Conservation (phyloP, 257 asterid species). For the Solanum sejunctum region DNA sequence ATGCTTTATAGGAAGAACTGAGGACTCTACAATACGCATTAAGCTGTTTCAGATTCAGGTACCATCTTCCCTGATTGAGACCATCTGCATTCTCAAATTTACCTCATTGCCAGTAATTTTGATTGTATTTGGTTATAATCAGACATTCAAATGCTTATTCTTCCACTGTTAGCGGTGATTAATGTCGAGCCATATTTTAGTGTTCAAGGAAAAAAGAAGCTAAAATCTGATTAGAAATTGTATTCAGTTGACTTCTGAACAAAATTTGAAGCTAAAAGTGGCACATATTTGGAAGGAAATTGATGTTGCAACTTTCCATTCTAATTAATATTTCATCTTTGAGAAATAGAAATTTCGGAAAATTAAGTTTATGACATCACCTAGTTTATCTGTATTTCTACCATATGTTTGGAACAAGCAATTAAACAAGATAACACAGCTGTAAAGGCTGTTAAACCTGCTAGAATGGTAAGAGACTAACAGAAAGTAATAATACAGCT, state of each 20-base stretch:
- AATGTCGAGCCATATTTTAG: background rate
- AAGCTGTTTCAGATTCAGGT: background rate
- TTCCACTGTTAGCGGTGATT: background rate
- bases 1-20: background rate
- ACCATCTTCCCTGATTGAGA: background rate
- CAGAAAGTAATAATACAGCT: background rate
- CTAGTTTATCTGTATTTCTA: background rate
- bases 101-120: background rate
- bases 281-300: background rate
- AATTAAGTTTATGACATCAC: background rate
- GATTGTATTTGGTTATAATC: background rate
- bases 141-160: background rate
- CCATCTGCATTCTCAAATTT: background rate
- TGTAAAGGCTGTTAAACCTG: background rate
- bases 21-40: background rate
- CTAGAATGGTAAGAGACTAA: background rate
- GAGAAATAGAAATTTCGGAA: background rate
- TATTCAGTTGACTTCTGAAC: background rate
- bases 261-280: background rate
- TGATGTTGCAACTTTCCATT: background rate
- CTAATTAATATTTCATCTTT: background rate
- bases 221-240: background rate
- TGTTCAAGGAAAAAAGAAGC: background rate
- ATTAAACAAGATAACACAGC: background rate
- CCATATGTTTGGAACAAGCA: background rate